Base-by-base conservation (phyloP, 768 basidiomycete species). In the Lyophyllum semitale region DNA sequence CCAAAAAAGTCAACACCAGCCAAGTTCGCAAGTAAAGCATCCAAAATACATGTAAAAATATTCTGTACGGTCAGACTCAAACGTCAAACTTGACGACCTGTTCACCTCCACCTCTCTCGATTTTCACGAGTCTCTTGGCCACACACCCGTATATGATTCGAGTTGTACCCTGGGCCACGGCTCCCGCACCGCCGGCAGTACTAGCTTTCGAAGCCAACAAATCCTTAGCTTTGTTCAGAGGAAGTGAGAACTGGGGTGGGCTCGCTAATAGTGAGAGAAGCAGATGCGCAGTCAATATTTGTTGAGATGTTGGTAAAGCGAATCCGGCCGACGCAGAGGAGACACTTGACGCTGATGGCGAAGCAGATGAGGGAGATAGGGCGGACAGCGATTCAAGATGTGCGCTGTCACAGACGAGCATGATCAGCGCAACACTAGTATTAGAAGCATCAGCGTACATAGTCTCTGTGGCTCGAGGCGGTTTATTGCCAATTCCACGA, bases 121-220 rank as follows among this genome's bases (percentile, higher is more conserved):
- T 90, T 69, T 83, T 88, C 56, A 93, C 66, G 48, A 93, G 70
- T 57, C 88, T 77, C 71, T 92, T 93, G 15, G 88, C 91, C n/a
- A 92, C 88, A 64, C 90, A 91, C 1, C 77, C 84, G 63, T 90
- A 93, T 12, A 92, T 67, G 15, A 88, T 82, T 38, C 87, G 75
- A 8, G 83, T 86, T 11, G 83, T 74, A 33, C 81, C 78, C 53
- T 77, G 73, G 17, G 76, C 77, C 3, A 71, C 59, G 22, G 65
- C 64, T 17, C 65, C 68, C 3, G 65, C 50, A 29, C 66, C 62
- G 9, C 73, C 74, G 47, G 62, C 68, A 40, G 60, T 60, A 63
- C 68, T 77, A 47, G 74, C 75, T 59, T 78, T 83, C 18, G 66
- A 61, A 7, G 76, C 70, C 20, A 92, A 69, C 20, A 76, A 66